Percentiles rank a stretch among this genome's conserved stretches.
Conservation (phyloP, 306 rosid genomes). For the Dalbergia cochinchinensis region DNA sequence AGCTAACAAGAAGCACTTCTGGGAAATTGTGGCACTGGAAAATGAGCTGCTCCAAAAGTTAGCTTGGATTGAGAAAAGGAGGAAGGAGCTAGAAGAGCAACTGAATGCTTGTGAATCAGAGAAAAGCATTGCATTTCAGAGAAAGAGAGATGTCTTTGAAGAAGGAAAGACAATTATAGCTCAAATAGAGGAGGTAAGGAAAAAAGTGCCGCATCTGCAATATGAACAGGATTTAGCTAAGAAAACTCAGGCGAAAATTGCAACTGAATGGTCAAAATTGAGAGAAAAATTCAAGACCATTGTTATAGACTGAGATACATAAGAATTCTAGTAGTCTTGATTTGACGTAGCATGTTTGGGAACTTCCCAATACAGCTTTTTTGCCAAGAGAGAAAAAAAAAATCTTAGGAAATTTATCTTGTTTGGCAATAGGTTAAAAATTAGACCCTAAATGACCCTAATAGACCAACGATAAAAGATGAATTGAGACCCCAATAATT, state of each 20-base stretch:
- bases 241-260: background rate
- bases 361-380: too few relatives aligned
- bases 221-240: background rate
- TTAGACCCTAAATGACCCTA: too few relatives aligned
- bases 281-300: background rate
- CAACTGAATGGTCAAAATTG: background rate
- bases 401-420: too few relatives aligned
- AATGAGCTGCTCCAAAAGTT: background rate
- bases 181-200: slow-evolving; percentile 8
- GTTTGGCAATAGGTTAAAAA: too few relatives aligned
- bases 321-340: too few relatives aligned
- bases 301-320: background rate
- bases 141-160: slow-evolving; percentile 13
- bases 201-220: background rate
- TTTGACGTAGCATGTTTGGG: too few relatives aligned
- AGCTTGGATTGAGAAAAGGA: too few relatives aligned
- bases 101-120: background rate
- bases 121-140: background rate
- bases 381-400: too few relatives aligned
- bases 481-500: too few relatives aligned
- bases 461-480: too few relatives aligned
- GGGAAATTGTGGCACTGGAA: background rate
- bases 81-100: background rate
- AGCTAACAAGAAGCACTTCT: slow-evolving; percentile 2
- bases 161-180: background rate